Evolutionary conservation across 305 asterid genomes (phyloP), one percentile per base, ranked within the genome.

Genomic region (Fraxinus platypoda): DNA sequence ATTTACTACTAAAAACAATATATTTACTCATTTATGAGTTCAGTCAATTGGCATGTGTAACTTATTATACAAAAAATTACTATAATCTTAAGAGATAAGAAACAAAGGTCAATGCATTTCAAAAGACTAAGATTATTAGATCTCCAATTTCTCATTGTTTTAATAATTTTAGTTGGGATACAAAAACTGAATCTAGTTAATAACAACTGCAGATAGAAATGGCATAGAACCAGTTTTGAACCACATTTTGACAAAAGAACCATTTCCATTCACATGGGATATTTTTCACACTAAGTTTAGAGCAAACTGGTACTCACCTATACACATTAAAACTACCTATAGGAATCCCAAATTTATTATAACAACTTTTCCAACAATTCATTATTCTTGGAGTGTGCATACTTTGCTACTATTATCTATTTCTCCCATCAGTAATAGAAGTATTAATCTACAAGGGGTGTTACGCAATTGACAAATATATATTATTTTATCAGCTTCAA

Each of bases 61-160:
- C 33, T 70, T 30, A 70, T 72, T 72, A 13, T 9, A 72, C 46
- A 33, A 72, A 66, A 26, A 17, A n/a, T 33, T 31, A 33, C 25
- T 31, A 72, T 31, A 72, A 13, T 72, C 76, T 72, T 8, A 6
- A 72, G 19, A 15, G 46, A 33, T 7, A 31, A 37, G 7, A 31
- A 72, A 72, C n/a, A 33, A 72, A 33, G 76, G 76, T 31, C 76
- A 2, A 72, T 2, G 76, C 13, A 72, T 41, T 54, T 75, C 11
- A 35, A 25, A 74, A 76, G 66, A 72, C 26, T 82, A 62, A 71
- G 76, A 37, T 59, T 19, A 30, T 75, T 37, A 57, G 26, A 66
- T 79, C 59, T 75, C 64, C 76, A 57, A 11, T 78, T 77, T 28
- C 57, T 25, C 46, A n/a, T 11, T 83, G 78, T 26, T 78, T 28